These are phyloP conservation scores for Apostasia ramifera DNA, from an alignment of 106 monocot species.

Conservation along the genomic window DNA sequence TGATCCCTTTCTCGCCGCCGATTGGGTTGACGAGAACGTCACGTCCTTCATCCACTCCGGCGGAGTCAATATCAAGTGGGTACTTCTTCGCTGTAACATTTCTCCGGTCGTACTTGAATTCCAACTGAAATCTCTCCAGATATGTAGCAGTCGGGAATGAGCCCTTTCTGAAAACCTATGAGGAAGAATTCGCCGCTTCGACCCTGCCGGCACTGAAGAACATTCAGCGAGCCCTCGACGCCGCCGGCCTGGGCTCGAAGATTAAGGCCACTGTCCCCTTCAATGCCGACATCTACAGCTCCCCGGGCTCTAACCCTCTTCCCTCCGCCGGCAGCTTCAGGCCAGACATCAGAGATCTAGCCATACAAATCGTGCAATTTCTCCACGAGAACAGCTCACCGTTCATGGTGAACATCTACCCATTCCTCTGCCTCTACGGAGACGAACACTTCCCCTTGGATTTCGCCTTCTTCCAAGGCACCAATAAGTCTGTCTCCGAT, in stretches of 20 bases:
- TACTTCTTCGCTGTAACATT: neutral
- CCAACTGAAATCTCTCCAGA: conserved; percentile 9
- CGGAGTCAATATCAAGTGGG: conserved; percentile 32
- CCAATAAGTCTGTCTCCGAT: conserved; percentile 16
- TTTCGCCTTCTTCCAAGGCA: conserved; percentile 45
- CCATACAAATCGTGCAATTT: conserved; percentile 31
- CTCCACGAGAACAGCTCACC: conserved; percentile 27
- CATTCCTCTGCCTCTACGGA: conserved; percentile 37
- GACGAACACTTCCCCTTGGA: conserved; percentile 34
- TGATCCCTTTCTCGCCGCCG: conserved; percentile 17
- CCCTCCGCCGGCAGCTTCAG: conserved; percentile 42
- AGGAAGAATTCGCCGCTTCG: conserved; percentile 19
- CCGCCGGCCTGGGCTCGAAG: conserved; percentile 10
- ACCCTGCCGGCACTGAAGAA: conserved; percentile 46
- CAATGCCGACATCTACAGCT: conserved; percentile 53
- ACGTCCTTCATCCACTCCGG: conserved; percentile 19
- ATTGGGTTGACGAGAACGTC: conserved; percentile 48
- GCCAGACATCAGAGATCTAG: conserved; percentile 20
- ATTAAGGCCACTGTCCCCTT: conserved; percentile 54
- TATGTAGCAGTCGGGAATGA: conserved; percentile 59
- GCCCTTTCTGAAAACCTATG: conserved; percentile 41
- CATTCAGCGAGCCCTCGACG: conserved; percentile 42
- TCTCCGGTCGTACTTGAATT: neutral
- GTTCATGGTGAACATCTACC: conserved; percentile 53
- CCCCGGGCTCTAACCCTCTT: conserved; percentile 23